A percentile compares a stretch with the other conserved stretches of the same genome.
phyloP scores from a whole-genome alignment of 1,284 basidiomycete species.

The Cutaneotrichosporon sp. region DNA sequence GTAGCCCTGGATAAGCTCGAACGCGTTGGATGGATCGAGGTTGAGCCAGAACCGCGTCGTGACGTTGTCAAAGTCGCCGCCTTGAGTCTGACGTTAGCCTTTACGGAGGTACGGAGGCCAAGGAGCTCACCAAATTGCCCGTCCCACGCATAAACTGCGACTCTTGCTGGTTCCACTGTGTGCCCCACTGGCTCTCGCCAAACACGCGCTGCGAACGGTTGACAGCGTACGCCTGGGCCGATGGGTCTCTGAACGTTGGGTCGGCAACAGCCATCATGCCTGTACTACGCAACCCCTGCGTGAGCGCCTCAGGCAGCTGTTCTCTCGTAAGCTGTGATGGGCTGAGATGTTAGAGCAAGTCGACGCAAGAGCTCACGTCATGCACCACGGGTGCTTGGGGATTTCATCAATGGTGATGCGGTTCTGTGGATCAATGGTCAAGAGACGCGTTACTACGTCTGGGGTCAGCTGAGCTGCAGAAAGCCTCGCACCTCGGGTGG shows the following conservation, averaged over 20 bases:
- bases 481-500: slow-evolving; percentile 56
- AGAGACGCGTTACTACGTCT: slow-evolving; percentile 69
- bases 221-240: slow-evolving; percentile 34
- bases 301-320: slow-evolving; percentile 64
- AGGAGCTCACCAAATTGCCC: slow-evolving; percentile 41
- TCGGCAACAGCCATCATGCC: slow-evolving; percentile 64
- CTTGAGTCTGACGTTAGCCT: slow-evolving; percentile 32
- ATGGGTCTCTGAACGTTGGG: slow-evolving; percentile 49
- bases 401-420: slow-evolving; percentile 69
- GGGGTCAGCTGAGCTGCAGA: slow-evolving; percentile 1
- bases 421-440: slow-evolving; percentile 65
- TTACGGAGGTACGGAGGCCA: neutral
- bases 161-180: slow-evolving; percentile 41
- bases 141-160: slow-evolving; percentile 46
- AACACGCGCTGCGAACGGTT: slow-evolving; percentile 38
- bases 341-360: slow-evolving; percentile 1
- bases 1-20: slow-evolving; percentile 27
- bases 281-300: slow-evolving; percentile 58
- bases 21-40: slow-evolving; percentile 24
- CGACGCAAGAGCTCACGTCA: slow-evolving; percentile 51
- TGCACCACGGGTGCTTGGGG: slow-evolving; percentile 71
- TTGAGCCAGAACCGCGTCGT: slow-evolving; percentile 46
- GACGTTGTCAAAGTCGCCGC: slow-evolving; percentile 35
- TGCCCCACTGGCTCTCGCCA: slow-evolving; percentile 30
- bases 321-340: slow-evolving; percentile 57